phyloP scores from a whole-genome alignment of 805 yeast genomes.

The Wickerhamomyces subpelliculosus region DNA sequence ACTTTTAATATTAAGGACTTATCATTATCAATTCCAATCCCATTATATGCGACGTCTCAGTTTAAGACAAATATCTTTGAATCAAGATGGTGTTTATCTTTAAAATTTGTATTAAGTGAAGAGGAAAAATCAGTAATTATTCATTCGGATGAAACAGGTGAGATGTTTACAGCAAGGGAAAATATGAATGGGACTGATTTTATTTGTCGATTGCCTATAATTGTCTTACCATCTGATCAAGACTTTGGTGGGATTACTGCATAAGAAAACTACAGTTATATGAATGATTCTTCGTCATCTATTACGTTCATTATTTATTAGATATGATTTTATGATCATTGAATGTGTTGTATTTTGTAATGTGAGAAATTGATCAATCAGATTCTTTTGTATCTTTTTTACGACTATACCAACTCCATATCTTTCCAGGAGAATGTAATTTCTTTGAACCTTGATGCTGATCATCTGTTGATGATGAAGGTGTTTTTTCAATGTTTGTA shows the following conservation, averaged over 20 bases:
- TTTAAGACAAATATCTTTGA: constrained; percentile 34
- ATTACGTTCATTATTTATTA: too few relatives aligned
- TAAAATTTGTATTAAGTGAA: constrained; percentile 29
- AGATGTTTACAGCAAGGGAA: constrained; percentile 25
- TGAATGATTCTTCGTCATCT: too few relatives aligned
- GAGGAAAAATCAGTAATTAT: constrained; percentile 14
- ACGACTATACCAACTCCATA: constrained; percentile 16
- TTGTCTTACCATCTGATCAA: constrained; percentile 37
- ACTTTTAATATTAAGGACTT: constrained; percentile 22
- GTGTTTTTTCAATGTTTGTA: too few relatives aligned
- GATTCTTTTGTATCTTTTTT: constrained; percentile 5
- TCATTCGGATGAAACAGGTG: constrained; percentile 32
- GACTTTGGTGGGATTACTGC: constrained; percentile 41
- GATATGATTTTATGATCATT: too few relatives aligned
- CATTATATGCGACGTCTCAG: constrained; percentile 29
- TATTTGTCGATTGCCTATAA: constrained; percentile 37
- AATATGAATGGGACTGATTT: constrained; percentile 33
- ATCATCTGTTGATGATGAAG: not conserved
- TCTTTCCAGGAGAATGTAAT: constrained; percentile 9
- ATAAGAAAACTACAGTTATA: not conserved
- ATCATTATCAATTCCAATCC: constrained; percentile 27
- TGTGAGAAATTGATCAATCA: not conserved
- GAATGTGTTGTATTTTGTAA: too few relatives aligned
- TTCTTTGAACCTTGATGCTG: constrained; percentile 5
- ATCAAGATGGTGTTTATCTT: constrained; percentile 28